phyloP scores from a whole-genome alignment of 805 yeast genomes.

The Candida sithepensis region DNA sequence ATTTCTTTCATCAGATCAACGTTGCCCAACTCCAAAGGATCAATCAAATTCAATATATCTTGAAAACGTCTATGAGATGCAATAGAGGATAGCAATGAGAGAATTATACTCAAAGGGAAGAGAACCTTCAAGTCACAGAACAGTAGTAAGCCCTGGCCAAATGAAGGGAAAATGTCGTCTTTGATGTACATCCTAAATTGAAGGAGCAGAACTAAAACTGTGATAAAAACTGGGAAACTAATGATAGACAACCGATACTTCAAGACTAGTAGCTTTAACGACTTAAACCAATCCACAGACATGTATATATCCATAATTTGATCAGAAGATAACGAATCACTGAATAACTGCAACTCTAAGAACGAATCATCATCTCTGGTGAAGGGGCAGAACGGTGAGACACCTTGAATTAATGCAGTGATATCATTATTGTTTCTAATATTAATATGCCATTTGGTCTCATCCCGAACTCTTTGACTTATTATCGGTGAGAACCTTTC shows the following conservation, averaged over 20 bases:
- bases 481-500: constrained; percentile 57
- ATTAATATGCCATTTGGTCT: constrained; percentile 76
- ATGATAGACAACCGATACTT: constrained; percentile 75
- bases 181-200: constrained; percentile 50
- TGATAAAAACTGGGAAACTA: constrained; percentile 62
- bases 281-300: constrained; percentile 51
- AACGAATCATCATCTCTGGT: constrained; percentile 19
- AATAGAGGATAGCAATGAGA: constrained; percentile 38
- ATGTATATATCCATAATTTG: constrained; percentile 37
- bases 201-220: constrained; percentile 45
- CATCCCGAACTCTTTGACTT: constrained; percentile 64
- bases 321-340: constrained; percentile 34
- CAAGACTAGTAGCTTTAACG: constrained; percentile 66
- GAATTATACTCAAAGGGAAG: constrained; percentile 17
- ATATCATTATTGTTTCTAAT: constrained; percentile 37
- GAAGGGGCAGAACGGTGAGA: constrained; percentile 51
- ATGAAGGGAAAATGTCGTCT: constrained; percentile 38
- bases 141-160: constrained; percentile 42
- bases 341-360: constrained; percentile 47
- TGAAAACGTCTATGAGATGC: constrained; percentile 35
- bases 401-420: constrained; percentile 50
- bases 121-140: constrained; percentile 33
- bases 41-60: constrained; percentile 39
- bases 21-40: constrained; percentile 51
- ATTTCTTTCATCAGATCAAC: constrained; percentile 40